Evolutionary conservation across 768 basidiomycete genomes (phyloP), one percentile per base, ranked within the genome.

Genomic region (Boletus rufocinnamomeus): DNA sequence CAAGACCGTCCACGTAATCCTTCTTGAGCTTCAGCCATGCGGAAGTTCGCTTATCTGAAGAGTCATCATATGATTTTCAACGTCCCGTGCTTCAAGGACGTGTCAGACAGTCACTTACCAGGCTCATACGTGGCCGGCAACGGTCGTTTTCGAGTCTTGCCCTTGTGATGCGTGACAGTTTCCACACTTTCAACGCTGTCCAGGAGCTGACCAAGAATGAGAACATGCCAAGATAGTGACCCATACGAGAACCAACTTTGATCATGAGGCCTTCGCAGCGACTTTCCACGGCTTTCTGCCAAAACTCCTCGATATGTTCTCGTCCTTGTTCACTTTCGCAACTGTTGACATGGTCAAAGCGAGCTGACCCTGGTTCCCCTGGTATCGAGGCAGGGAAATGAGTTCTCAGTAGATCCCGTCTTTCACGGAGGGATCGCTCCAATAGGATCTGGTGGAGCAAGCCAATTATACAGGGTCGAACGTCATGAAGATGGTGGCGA

Each of bases 261-360:
- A 96, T 82, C 94, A 97, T 95, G 61, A 96, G 76, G n/a, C 95
- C 95, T 72, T 97, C 95, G 56, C 88, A 91, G 54, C 85, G 85
- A 68, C 86, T 86, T 67, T 85, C 83, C 25, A 93, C 80, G 3
- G 91, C 87, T 57, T 79, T 79, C 66, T 84, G 75, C 84, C 93
- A 92, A 72, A 96, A 96, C 6, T 76, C 80, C 69, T 89, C 82
- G 8, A 96, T 79, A 14, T 72, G 78, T n/a, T 80, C 80, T 55
- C 81, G 78, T 16, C 86, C 89, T 44, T 78, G 77, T 38, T 80
- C 77, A 65, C 89, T 88, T 61, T 86, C 85, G 58, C 84, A 83
- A 57, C 82, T 88, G 63, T 86, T 82, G 34, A 95, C 91, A 67
- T 92, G 91, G 51, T 80, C 77, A 55, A 94, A 87, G 16, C 80